These are phyloP conservation scores for Saturnispora sekii DNA, from an alignment of 805 yeast genomes.

Conservation along the genomic window DNA sequence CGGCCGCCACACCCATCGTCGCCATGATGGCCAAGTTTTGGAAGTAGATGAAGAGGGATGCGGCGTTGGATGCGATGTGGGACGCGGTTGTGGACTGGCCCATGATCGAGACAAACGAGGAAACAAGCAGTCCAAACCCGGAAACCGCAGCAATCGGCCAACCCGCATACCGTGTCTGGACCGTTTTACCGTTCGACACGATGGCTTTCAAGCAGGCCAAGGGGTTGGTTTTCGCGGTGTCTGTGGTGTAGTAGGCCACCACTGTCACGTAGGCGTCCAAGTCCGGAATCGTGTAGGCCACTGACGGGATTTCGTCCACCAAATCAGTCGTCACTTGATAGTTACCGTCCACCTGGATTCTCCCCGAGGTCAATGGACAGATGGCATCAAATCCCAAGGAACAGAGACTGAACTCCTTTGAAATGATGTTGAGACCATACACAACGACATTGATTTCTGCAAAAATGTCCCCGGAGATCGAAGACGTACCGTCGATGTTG, in stretches of 20 bases:
- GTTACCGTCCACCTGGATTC: slow-evolving; percentile 51
- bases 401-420: slow-evolving; percentile 55
- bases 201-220: slow-evolving; percentile 91
- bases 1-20: slow-evolving; percentile 88
- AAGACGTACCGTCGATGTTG: slow-evolving; percentile 68
- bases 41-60: slow-evolving; percentile 86
- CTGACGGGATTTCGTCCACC: slow-evolving; percentile 51
- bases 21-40: slow-evolving; percentile 86
- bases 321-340: slow-evolving; percentile 35
- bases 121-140: slow-evolving; percentile 77
- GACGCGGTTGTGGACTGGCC: slow-evolving; percentile 93
- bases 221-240: slow-evolving; percentile 32
- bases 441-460: slow-evolving; percentile 62
- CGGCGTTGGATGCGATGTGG: slow-evolving; percentile 93
- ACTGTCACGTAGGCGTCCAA: slow-evolving; percentile 87
- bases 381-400: slow-evolving; percentile 39
- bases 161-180: slow-evolving; percentile 81
- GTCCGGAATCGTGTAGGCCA: slow-evolving; percentile 89
- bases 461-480: slow-evolving; percentile 60
- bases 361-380: slow-evolving; percentile 86
- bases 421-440: slow-evolving; percentile 65
- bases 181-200: slow-evolving; percentile 83
- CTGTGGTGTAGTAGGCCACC: slow-evolving; percentile 43
- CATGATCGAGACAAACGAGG: slow-evolving; percentile 76
- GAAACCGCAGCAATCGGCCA: slow-evolving; percentile 96